Evolutionary conservation across 2,329 filamentous ascomycete genomes (phyloP).

Genomic region (Ceratocystis colombiana): DNA sequence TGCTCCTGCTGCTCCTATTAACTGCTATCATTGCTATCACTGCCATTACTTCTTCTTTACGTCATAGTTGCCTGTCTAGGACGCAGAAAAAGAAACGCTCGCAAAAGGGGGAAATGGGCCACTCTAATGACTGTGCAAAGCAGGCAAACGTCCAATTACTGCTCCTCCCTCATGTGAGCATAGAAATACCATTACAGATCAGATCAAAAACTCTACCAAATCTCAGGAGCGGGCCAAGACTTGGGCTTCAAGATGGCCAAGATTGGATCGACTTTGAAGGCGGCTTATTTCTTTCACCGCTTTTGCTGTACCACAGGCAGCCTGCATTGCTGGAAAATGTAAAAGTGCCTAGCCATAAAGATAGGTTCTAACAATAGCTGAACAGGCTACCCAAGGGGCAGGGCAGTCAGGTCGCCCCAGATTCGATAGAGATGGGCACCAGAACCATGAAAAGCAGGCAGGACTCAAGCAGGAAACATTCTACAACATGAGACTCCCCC

Average conservation of each 20-base stretch:
- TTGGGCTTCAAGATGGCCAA: no score
- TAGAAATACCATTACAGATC: neutral
- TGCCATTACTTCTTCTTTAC: conserved; percentile 4
- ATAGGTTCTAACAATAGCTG: no score
- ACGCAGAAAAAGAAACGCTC: neutral
- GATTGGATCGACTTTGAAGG: no score
- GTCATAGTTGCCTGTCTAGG: conserved; percentile 13
- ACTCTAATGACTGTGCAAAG: conserved; percentile 2
- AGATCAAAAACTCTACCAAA: neutral
- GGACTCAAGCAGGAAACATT: neutral
- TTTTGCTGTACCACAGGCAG: no score
- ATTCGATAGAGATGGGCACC: no score
- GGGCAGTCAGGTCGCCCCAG: no score
- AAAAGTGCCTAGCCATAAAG: no score
- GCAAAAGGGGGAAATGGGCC: neutral
- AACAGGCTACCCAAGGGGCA: no score
- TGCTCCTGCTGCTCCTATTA: neutral
- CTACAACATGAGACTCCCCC: neutral
- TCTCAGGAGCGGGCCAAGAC: no score
- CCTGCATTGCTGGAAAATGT: no score
- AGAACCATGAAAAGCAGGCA: no score
- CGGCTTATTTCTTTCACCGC: no score
- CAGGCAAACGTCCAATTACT: neutral
- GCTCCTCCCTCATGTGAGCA: neutral
- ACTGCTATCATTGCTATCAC: conserved; percentile 1